Base-by-base conservation (phyloP, 495 filamentous ascomycete genomes). In the Astrocystis sublimbata region DNA sequence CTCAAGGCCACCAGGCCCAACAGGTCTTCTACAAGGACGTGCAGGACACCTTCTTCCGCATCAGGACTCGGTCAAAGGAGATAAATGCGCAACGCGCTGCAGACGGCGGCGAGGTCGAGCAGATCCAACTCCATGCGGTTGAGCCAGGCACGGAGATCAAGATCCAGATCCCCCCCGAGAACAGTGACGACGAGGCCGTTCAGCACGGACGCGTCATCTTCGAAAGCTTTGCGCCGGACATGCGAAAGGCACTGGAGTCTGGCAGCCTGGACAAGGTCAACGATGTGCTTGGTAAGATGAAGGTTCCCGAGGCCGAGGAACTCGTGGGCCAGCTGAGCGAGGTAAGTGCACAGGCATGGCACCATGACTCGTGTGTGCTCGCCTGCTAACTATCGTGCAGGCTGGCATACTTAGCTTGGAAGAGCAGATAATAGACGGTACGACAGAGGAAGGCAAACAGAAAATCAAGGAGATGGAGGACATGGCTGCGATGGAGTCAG, bases 111-210 rank as follows among this genome's bases (percentile, higher is more conserved):
- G 83, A 77, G 9, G 90, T 96, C n/a, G 93, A 98, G 78, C 93
- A 97, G 72, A 98, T 98, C 67, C 94, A 98, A 76, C 81, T 98
- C 23, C 94, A 98, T 71, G 93, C 94, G 15, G 92, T 98, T 23
- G 92, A 98, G 68, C 93, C 93, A 12, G 90, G 89, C 60, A 97
- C 94, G 2, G 87, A 88, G 52, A 98, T 98, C 69, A 92, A 90
- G 75, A 97, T 98, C 76, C 84, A 76, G 38, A 86, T 97, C 12
- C 88, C 88, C 38, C 85, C 91, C 10, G 71, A 78, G 13, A 78
- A 82, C 46, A 90, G 86, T 67, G 77, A 83, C 10, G 90, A 93
- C 23, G 82, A 85, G 13, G 83, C 77, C 13, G 88, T 86, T 65
- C 78, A 88, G 60, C 77, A 83, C 60, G 86, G 86, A 0, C 82